Evolutionary conservation across 441 rosid species (phyloP).

Genomic region (Adansonia grandidieri): DNA sequence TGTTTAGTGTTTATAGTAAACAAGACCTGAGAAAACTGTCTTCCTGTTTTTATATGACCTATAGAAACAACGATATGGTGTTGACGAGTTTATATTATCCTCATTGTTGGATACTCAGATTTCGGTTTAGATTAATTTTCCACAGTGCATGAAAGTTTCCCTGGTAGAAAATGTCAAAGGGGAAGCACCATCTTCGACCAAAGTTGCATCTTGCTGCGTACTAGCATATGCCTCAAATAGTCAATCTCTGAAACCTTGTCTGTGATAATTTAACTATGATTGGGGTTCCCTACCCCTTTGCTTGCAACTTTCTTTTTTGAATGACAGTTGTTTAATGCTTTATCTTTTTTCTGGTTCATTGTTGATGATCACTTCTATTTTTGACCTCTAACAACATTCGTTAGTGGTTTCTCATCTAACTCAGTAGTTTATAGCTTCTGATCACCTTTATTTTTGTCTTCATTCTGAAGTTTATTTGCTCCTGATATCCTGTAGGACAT

Average conservation of each 20-base stretch:
- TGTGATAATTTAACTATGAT: too few species aligned
- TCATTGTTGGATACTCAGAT: not conserved
- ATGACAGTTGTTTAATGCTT: not conserved
- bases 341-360: not conserved
- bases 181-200: not conserved
- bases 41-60: conserved; percentile 9
- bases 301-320: not conserved
- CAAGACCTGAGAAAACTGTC: not conserved
- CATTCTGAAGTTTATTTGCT: conserved; percentile 20
- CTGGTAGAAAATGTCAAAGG: not conserved
- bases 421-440: not conserved
- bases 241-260: not conserved
- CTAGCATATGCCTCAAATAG: not conserved
- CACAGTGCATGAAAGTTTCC: not conserved
- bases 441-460: not conserved
- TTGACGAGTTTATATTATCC: not conserved
- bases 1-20: conserved; percentile 31
- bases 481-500: conserved; percentile 55
- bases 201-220: not conserved
- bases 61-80: not conserved
- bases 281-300: not conserved
- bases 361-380: not conserved
- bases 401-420: not conserved
- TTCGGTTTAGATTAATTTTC: conserved; percentile 11
- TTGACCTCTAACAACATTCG: not conserved